phyloP scores from a whole-genome alignment of 2,329 filamentous ascomycete species.

The Pestalotiopsis sp. region DNA sequence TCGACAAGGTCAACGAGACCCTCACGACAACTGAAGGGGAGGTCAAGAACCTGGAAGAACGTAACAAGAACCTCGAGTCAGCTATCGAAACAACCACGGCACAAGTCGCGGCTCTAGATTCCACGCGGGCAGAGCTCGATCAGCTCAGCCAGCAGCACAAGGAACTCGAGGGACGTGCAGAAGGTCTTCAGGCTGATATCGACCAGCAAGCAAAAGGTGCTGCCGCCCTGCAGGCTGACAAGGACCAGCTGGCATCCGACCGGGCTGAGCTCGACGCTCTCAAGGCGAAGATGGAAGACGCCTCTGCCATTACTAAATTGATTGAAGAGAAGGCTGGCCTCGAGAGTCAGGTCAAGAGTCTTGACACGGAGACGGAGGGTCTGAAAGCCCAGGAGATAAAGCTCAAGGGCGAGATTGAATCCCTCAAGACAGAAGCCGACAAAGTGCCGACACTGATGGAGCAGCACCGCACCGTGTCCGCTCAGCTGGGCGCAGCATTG shows the following conservation, averaged over 20 bases:
- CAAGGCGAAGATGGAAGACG: slow-evolving; percentile 24
- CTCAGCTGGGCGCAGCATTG: slow-evolving; percentile 14
- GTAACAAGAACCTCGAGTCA: slow-evolving; percentile 21
- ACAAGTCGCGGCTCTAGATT: slow-evolving; percentile 22
- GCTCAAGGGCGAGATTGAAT: slow-evolving; percentile 14
- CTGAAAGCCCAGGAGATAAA: slow-evolving; percentile 16
- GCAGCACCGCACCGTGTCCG: slow-evolving; percentile 22
- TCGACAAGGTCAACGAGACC: background rate
- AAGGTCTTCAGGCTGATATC: slow-evolving; percentile 25
- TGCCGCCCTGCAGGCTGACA: slow-evolving; percentile 4
- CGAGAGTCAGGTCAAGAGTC: slow-evolving; percentile 15
- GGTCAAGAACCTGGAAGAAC: slow-evolving; percentile 20
- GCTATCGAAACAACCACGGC: slow-evolving; percentile 19
- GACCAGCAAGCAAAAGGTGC: slow-evolving; percentile 18
- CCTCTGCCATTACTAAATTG: slow-evolving; percentile 17
- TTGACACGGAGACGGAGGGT: background rate
- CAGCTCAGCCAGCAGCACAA: slow-evolving; percentile 25
- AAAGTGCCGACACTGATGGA: slow-evolving; percentile 21
- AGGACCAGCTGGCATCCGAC: slow-evolving; percentile 17
- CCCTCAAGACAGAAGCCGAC: slow-evolving; percentile 18
- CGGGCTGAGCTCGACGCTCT: slow-evolving; percentile 16
- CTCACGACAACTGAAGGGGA: slow-evolving; percentile 6
- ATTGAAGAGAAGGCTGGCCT: slow-evolving; percentile 25
- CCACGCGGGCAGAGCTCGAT: slow-evolving; percentile 23
- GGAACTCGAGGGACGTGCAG: slow-evolving; percentile 24